These are phyloP conservation scores for Aaosphaeria pasadenensis DNA, from an alignment of 2,329 filamentous ascomycete genomes.

Conservation along the genomic window DNA sequence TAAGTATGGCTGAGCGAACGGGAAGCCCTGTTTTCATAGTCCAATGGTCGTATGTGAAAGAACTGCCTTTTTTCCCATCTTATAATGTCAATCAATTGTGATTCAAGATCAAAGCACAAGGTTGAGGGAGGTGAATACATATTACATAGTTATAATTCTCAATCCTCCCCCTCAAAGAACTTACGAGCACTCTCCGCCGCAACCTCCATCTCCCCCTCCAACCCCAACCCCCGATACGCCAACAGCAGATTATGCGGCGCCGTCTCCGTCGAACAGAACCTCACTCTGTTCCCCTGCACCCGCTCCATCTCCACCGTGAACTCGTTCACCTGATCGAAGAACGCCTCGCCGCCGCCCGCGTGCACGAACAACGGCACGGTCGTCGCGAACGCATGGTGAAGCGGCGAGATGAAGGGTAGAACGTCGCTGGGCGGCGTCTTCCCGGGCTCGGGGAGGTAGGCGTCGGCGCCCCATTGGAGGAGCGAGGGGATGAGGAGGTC, in stretches of 20 bases:
- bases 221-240: conserved; percentile 36
- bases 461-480: conserved; percentile 36
- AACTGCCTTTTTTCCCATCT: no score
- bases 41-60: no score
- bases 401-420: conserved; percentile 28
- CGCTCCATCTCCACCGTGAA: conserved; percentile 29
- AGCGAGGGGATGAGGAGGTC: conserved; percentile 37
- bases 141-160: no score
- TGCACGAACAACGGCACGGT: conserved; percentile 33
- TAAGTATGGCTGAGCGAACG: no score
- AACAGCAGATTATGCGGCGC: conserved; percentile 44
- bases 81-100: no score
- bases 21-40: no score
- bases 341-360: conserved; percentile 34
- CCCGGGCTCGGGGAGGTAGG: conserved; percentile 10
- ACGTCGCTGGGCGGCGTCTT: neutral
- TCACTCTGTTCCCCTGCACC: conserved; percentile 26
- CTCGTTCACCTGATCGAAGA: conserved; percentile 31
- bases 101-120: no score
- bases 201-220: conserved; percentile 23
- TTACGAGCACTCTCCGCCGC: neutral
- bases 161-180: neutral
- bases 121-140: no score
- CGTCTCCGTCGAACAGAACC: conserved; percentile 32
- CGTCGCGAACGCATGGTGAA: conserved; percentile 31